Evolutionary conservation across 495 filamentous ascomycete genomes (phyloP).

Genomic region (Neurospora sp.): DNA sequence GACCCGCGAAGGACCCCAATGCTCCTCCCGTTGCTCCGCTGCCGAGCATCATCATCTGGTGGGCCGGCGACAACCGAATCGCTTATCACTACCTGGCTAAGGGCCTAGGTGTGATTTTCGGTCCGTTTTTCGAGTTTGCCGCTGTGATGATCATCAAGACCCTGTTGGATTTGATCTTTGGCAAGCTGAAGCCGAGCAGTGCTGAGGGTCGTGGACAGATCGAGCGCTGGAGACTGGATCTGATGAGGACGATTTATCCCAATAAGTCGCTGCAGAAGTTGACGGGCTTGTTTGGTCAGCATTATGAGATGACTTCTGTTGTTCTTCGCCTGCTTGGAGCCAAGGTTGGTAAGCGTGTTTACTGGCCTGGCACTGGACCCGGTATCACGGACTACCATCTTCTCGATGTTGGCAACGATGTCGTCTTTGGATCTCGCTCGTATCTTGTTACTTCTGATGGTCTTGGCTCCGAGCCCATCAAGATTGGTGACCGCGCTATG

Average conservation of each 20-base stretch:
- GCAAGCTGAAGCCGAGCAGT: slow-evolving; percentile 19
- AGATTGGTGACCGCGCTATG: slow-evolving; percentile 33
- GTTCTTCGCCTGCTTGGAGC: slow-evolving; percentile 30
- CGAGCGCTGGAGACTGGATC: slow-evolving; percentile 24
- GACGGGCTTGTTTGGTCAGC: slow-evolving; percentile 27
- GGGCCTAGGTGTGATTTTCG: slow-evolving; percentile 20
- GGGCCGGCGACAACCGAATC: slow-evolving; percentile 25
- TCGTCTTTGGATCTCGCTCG: slow-evolving; percentile 36
- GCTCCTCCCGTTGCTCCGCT: slow-evolving; percentile 13
- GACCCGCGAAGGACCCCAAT: slow-evolving; percentile 4
- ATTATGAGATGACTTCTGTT: slow-evolving; percentile 37
- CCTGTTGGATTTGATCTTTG: slow-evolving; percentile 16
- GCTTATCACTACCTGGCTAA: slow-evolving; percentile 31
- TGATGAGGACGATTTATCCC: slow-evolving; percentile 27
- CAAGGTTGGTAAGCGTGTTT: slow-evolving; percentile 33
- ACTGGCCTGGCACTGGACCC: slow-evolving; percentile 41
- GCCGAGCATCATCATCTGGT: slow-evolving; percentile 27
- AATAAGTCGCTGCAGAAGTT: slow-evolving; percentile 19
- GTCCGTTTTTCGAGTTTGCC: slow-evolving; percentile 27
- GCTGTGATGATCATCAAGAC: slow-evolving; percentile 13
- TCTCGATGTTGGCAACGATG: slow-evolving; percentile 38
- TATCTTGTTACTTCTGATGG: slow-evolving; percentile 36
- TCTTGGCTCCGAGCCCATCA: slow-evolving; percentile 27
- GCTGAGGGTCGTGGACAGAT: slow-evolving; percentile 16
- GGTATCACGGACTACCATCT: slow-evolving; percentile 35